A percentile compares a stretch with the other conserved stretches of the same genome.
phyloP scores from a whole-genome alignment of 768 basidiomycete species.

The Lentinula boryana region DNA sequence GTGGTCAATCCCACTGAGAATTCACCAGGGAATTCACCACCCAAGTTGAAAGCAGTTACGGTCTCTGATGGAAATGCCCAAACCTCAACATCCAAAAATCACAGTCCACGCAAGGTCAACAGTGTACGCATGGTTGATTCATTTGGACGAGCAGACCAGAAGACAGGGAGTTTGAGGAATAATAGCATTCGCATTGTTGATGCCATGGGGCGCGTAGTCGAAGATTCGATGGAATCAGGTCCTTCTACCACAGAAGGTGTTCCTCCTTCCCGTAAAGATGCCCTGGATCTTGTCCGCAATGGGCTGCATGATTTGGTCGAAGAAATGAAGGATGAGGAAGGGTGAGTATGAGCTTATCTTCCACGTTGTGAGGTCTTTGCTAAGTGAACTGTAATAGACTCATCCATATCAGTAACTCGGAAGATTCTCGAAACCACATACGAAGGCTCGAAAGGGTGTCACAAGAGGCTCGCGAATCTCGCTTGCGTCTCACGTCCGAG shows the following conservation, averaged over 20 bases:
- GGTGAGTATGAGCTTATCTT: conserved; percentile 26
- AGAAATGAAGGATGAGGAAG: conserved; percentile 52
- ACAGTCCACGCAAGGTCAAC: conserved; percentile 39
- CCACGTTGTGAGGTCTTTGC: background rate
- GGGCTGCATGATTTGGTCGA: conserved; percentile 52
- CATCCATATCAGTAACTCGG: conserved; percentile 4
- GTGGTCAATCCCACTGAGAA: background rate
- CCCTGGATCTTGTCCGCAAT: conserved; percentile 50
- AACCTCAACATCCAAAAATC: conserved; percentile 11
- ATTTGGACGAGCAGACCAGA: conserved; percentile 40
- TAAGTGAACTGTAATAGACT: background rate
- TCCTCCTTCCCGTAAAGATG: conserved; percentile 38
- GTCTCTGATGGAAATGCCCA: background rate
- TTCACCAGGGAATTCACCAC: background rate
- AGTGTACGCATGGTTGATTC: conserved; percentile 66
- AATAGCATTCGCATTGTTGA: conserved; percentile 57
- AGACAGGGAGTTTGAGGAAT: conserved; percentile 20
- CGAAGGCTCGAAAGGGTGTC: conserved; percentile 50
- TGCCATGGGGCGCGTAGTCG: conserved; percentile 60
- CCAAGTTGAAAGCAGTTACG: background rate
- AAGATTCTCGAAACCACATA: conserved; percentile 36
- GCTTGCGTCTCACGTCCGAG: conserved; percentile 36
- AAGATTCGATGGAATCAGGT: conserved; percentile 19
- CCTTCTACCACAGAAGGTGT: conserved; percentile 14
- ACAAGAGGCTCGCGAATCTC: conserved; percentile 40